These are phyloP conservation scores for Carallia brachiata DNA, from an alignment of 345 rosid species.

Conservation along the genomic window DNA sequence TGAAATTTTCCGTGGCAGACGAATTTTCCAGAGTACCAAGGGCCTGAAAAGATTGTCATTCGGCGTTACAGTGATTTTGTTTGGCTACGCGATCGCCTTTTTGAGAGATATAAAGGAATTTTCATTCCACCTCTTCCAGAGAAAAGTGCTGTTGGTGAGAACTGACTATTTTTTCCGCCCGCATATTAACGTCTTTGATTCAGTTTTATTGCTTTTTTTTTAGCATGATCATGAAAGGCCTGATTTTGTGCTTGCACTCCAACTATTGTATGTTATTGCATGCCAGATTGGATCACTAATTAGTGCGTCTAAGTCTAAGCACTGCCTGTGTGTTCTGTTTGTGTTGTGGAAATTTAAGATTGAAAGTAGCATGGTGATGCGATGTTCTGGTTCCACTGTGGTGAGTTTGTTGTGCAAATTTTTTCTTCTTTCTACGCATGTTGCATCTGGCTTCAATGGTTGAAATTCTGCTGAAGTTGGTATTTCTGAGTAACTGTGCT, in stretches of 20 bases:
- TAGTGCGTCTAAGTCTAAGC: no score
- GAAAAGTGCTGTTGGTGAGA: slow-evolving; percentile 94
- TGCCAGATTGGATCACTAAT: no score
- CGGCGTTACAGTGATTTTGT: slow-evolving; percentile 94
- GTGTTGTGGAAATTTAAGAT: no score
- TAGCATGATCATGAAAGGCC: no score
- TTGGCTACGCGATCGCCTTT: slow-evolving; percentile 89
- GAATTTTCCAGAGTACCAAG: slow-evolving; percentile 80
- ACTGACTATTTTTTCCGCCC: neutral
- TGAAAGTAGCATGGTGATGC: no score
- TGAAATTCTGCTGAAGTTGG: neutral
- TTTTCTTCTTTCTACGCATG: neutral
- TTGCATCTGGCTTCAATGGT: neutral
- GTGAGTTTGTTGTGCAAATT: neutral
- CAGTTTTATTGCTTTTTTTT: slow-evolving; percentile 4
- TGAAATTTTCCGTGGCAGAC: slow-evolving; percentile 47
- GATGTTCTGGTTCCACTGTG: no score
- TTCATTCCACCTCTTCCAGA: slow-evolving; percentile 97
- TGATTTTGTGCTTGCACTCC: no score
- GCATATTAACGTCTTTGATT: neutral
- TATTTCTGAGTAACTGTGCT: neutral
- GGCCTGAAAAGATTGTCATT: slow-evolving; percentile 93
- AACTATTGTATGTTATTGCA: no score
- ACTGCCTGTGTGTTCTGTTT: no score
- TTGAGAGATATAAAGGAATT: slow-evolving; percentile 80